Evolutionary conservation across 1,284 basidiomycete genomes (phyloP).

Genomic region (Flammula alnicola): DNA sequence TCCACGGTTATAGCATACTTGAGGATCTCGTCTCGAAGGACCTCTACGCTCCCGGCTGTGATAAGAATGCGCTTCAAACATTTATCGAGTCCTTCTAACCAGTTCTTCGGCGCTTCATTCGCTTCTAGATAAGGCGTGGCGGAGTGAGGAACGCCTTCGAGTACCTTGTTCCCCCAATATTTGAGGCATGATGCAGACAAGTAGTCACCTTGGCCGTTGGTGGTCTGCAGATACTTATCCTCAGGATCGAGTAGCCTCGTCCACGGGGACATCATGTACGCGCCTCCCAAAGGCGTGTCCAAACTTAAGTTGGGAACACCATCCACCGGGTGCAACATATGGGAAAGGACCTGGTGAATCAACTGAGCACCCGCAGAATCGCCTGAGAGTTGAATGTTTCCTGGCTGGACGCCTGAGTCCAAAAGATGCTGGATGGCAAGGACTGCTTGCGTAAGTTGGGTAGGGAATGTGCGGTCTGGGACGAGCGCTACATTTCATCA

Average conservation of each 20-base stretch:
- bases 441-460: slow-evolving; percentile 30
- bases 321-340: slow-evolving; percentile 34
- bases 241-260: slow-evolving; percentile 19
- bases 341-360: slow-evolving; percentile 28
- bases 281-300: slow-evolving; percentile 33
- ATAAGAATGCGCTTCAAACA: slow-evolving; percentile 38
- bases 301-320: slow-evolving; percentile 27
- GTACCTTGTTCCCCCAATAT: slow-evolving; percentile 30
- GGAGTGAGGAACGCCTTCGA: slow-evolving; percentile 27
- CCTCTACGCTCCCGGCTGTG: slow-evolving; percentile 41
- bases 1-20: slow-evolving; percentile 33
- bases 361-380: slow-evolving; percentile 33
- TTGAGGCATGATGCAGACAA: slow-evolving; percentile 23
- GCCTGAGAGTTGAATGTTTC: slow-evolving; percentile 34
- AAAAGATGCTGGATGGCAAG: slow-evolving; percentile 32
- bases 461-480: slow-evolving; percentile 34
- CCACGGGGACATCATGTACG: slow-evolving; percentile 47
- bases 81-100: slow-evolving; percentile 37
- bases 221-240: slow-evolving; percentile 21
- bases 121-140: slow-evolving; percentile 38
- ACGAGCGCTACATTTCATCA: slow-evolving; percentile 27
- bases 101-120: slow-evolving; percentile 34
- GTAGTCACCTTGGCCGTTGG: slow-evolving; percentile 34
- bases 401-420: slow-evolving; percentile 28
- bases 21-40: slow-evolving; percentile 41